Conservation (phyloP, 2,329 filamentous ascomycete species). For the Dothideomycetidae sp. region DNA sequence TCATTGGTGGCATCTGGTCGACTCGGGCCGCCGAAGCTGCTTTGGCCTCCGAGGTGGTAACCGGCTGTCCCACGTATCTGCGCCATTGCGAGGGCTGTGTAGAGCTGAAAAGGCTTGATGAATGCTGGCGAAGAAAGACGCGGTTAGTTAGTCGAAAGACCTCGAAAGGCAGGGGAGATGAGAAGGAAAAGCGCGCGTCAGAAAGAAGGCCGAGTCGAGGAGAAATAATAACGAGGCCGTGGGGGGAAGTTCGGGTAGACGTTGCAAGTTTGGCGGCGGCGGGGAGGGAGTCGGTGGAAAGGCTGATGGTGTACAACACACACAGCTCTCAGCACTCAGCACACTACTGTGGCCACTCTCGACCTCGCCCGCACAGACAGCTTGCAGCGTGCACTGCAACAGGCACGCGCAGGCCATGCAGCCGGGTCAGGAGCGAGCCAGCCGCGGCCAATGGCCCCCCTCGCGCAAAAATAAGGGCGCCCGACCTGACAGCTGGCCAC, state of each 20-base stretch:
- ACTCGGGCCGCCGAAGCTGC: conserved; percentile 40
- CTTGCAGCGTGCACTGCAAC: no score
- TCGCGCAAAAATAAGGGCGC: conserved; percentile 9
- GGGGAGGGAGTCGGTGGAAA: no score
- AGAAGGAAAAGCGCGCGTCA: conserved; percentile 2
- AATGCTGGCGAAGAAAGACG: no score
- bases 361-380: no score
- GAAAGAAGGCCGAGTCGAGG: conserved; percentile 3
- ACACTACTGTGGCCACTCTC: no score
- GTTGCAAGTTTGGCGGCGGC: conserved; percentile 5
- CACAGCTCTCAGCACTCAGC: no score
- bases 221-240: conserved; percentile 5
- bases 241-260: conserved; percentile 3
- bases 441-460: conserved; percentile 7
- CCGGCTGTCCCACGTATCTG: conserved; percentile 53
- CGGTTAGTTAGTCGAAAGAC: no score
- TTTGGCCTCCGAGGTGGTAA: conserved; percentile 67
- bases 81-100: conserved; percentile 35
- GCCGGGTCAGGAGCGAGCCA: neutral
- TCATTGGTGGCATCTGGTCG: conserved; percentile 49
- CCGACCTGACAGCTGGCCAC: conserved; percentile 7
- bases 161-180: neutral
- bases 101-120: conserved; percentile 1
- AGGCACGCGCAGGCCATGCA: no score
- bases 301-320: no score